Conservation (phyloP, 2,329 filamentous ascomycete species). For the Sclerotinia trifoliorum region DNA sequence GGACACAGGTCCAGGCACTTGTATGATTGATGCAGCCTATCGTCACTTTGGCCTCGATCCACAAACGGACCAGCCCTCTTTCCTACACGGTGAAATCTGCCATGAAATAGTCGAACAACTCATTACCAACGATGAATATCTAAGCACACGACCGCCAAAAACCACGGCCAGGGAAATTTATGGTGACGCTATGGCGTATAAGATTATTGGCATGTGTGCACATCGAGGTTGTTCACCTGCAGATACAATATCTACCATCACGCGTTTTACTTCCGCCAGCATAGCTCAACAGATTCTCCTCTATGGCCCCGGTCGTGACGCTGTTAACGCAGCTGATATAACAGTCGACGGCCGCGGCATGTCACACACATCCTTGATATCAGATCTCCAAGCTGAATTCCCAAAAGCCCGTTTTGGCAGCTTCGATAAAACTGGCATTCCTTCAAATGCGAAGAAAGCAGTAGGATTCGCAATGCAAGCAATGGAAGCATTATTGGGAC, state of each 20-base stretch:
- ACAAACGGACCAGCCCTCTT: conserved; percentile 32
- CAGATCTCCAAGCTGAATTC: conserved; percentile 38
- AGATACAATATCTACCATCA: conserved; percentile 39
- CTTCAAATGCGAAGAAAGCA: conserved; percentile 40
- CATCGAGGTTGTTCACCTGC: conserved; percentile 34
- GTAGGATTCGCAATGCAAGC: conserved; percentile 42
- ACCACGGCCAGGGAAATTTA: conserved; percentile 40
- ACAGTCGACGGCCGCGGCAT: conserved; percentile 38
- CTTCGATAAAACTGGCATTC: conserved; percentile 40
- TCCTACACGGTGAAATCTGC: conserved; percentile 35
- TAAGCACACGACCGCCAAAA: conserved; percentile 37
- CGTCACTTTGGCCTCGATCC: conserved; percentile 38
- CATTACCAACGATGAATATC: conserved; percentile 34
- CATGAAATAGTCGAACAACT: conserved; percentile 39
- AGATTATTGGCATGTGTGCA: conserved; percentile 37
- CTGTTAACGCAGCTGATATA: conserved; percentile 38
- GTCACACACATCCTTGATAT: conserved; percentile 36
- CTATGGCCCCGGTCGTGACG: conserved; percentile 36
- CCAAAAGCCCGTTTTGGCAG: conserved; percentile 35
- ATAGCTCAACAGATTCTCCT: conserved; percentile 40
- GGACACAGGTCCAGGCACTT: conserved; percentile 40
- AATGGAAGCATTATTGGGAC: conserved; percentile 40
- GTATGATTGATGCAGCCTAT: conserved; percentile 38
- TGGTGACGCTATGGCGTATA: conserved; percentile 36
- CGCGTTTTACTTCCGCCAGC: conserved; percentile 38